These are phyloP conservation scores for Geotrichum ghanense DNA, from an alignment of 805 yeast species.

Conservation along the genomic window DNA sequence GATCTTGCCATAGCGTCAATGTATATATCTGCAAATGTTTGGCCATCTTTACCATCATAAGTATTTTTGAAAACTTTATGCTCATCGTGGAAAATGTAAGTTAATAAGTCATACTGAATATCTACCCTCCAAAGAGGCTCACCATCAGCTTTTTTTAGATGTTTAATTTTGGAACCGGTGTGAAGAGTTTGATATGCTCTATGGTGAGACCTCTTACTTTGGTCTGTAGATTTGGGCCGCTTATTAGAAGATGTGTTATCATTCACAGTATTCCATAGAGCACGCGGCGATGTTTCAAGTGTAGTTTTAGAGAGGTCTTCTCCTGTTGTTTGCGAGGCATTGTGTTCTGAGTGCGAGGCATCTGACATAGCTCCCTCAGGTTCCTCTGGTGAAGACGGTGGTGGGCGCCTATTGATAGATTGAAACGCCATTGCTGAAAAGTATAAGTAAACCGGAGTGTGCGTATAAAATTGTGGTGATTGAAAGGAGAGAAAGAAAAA, in stretches of 20 bases:
- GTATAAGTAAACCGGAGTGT: too few relatives aligned
- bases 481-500: not conserved
- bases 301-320: not conserved
- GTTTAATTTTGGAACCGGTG: slow-evolving; percentile 26
- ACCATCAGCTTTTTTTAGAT: slow-evolving; percentile 78
- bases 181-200: slow-evolving; percentile 17
- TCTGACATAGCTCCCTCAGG: not conserved
- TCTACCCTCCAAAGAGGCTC: slow-evolving; percentile 85
- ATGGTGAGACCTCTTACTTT: slow-evolving; percentile 6
- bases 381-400: not conserved
- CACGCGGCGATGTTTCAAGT: not conserved
- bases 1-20: slow-evolving; percentile 73
- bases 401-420: not conserved
- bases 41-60: slow-evolving; percentile 29
- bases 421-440: not conserved
- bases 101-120: slow-evolving; percentile 71
- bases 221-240: not conserved
- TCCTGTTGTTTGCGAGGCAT: not conserved
- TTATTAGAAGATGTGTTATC: not conserved
- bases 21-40: slow-evolving; percentile 78
- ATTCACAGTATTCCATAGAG: not conserved
- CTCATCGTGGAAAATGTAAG: slow-evolving; percentile 50
- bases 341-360: not conserved
- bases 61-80: slow-evolving; percentile 48
- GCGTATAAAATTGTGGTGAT: not conserved